phyloP scores from a whole-genome alignment of 345 rosid genomes.

The Populus euphratica region DNA sequence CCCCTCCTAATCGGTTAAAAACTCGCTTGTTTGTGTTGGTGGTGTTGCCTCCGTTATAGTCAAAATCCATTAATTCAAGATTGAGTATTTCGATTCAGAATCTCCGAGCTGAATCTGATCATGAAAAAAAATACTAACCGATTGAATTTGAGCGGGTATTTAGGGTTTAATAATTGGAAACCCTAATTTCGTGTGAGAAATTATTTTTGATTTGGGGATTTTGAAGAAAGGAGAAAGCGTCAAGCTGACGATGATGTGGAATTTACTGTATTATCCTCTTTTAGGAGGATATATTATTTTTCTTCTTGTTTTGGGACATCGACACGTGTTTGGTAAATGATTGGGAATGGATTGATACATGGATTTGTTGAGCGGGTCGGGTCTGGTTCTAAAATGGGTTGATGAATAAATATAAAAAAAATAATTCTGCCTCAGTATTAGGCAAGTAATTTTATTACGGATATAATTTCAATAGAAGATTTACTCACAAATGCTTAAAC shows the following conservation, averaged over 20 bases:
- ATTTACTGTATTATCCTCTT: not conserved
- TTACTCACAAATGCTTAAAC: too few relatives aligned
- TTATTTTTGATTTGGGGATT: not conserved
- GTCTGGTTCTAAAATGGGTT: too few relatives aligned
- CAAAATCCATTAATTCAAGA: slow-evolving; percentile 58
- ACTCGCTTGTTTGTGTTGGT: slow-evolving; percentile 47
- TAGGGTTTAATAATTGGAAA: not conserved
- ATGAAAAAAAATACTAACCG: slow-evolving; percentile 10
- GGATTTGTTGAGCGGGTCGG: too few relatives aligned
- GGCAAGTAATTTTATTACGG: too few relatives aligned
- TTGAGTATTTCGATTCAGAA: not conserved
- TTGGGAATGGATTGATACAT: not conserved
- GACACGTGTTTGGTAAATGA: not conserved
- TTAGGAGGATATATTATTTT: not conserved
- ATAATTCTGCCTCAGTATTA: too few relatives aligned
- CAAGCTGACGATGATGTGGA: not conserved
- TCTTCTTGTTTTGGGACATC: not conserved
- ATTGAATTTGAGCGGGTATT: not conserved
- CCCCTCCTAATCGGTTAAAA: slow-evolving; percentile 67
- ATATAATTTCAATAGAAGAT: too few relatives aligned
- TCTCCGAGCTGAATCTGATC: slow-evolving; percentile 5
- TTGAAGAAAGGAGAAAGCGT: not conserved
- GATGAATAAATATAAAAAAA: too few relatives aligned
- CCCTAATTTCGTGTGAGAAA: not conserved
- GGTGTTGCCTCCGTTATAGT: slow-evolving; percentile 58